Base-by-base conservation (phyloP, 2,329 filamentous ascomycete species). In the Claviceps arundinis region DNA sequence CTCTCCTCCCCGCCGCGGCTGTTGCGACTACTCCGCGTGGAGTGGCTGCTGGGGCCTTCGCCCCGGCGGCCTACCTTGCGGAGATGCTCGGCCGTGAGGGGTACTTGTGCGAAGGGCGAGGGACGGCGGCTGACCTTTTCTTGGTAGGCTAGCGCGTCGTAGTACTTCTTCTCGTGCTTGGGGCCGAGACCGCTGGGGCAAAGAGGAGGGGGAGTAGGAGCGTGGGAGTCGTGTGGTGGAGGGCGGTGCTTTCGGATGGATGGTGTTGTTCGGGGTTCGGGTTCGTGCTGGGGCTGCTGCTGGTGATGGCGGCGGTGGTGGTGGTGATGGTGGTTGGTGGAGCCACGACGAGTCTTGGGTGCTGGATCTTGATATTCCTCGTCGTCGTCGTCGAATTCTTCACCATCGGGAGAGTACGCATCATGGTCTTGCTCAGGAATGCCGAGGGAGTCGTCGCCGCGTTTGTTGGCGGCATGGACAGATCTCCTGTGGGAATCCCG, bases 1-100 rank as follows among this genome's bases (percentile, higher is more conserved):
- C 80, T 83, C 53, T 83, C 80, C 58, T 83, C 81, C 44, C 72
- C 78, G 61, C 80, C 83, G 22, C 65, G 73, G 56, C 73, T 81
- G 61, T 80, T 84, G 19, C 64, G 73, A 56, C 73, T 81, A 70
- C 75, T 82, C 56, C 74, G 74, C 50, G 73, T 82, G 41, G 75
- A 81, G 24, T 73, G 73, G 60, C 75, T 80, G 68, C 73, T 79
- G 22, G 68, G 65, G 6, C 68, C 72, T 54, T 69, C 72, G 56
- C 68, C 72, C 51, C 61, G 64, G 59, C 70, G 73, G 56, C 65
- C 71, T 30, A 70, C 75, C 61, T 71, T 77, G 56, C 70, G 74
- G 26, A 84, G 68, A 13, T 70, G 67, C 52, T 81, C 80, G 2
- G 73, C 74, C 3, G 81, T 84, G 52, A 84, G 63, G 2, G 73